phyloP scores from a whole-genome alignment of 345 rosid genomes.

The Sonneratia caseolaris region DNA sequence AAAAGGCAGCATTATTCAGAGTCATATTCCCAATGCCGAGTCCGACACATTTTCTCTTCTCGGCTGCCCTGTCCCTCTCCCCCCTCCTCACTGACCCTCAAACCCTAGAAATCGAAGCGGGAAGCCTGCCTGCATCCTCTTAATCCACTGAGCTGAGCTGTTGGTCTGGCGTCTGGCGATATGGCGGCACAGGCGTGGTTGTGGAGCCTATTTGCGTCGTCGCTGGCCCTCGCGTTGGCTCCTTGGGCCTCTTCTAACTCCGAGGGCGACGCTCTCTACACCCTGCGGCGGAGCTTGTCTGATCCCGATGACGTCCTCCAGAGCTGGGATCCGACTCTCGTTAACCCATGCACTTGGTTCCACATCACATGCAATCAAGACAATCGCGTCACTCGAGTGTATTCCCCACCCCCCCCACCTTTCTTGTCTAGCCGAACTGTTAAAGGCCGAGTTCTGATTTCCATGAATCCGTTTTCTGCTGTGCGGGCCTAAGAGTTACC shows the following conservation, averaged over 20 bases:
- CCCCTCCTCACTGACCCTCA: background rate
- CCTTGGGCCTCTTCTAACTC: conserved; percentile 46
- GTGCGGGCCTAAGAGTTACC: background rate
- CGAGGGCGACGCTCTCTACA: conserved; percentile 84
- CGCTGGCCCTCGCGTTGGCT: conserved; percentile 20
- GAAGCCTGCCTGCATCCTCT: background rate
- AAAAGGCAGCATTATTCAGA: conserved; percentile 20
- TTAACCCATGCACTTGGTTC: conserved; percentile 96
- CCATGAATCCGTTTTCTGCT: background rate
- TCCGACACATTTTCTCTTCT: conserved; percentile 5
- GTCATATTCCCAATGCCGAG: conserved; percentile 50
- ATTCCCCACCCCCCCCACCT: background rate
- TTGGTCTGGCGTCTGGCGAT: conserved; percentile 8
- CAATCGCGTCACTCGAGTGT: conserved; percentile 88
- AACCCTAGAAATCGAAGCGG: conserved; percentile 10
- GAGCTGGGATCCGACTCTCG: conserved; percentile 99
- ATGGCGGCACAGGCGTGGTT: conserved; percentile 40
- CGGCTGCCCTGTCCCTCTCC: background rate
- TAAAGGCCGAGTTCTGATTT: background rate
- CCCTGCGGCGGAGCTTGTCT: conserved; percentile 52
- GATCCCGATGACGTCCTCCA: conserved; percentile 87
- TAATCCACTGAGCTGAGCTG: background rate
- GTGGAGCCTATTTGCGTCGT: conserved; percentile 22
- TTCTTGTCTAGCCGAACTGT: background rate
- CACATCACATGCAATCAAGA: conserved; percentile 89